Percentiles rank a stretch among this genome's conserved stretches.
These are phyloP conservation scores for Pythium volutum DNA, from an alignment of 352 stramenopile genomes.

Conservation along the genomic window DNA sequence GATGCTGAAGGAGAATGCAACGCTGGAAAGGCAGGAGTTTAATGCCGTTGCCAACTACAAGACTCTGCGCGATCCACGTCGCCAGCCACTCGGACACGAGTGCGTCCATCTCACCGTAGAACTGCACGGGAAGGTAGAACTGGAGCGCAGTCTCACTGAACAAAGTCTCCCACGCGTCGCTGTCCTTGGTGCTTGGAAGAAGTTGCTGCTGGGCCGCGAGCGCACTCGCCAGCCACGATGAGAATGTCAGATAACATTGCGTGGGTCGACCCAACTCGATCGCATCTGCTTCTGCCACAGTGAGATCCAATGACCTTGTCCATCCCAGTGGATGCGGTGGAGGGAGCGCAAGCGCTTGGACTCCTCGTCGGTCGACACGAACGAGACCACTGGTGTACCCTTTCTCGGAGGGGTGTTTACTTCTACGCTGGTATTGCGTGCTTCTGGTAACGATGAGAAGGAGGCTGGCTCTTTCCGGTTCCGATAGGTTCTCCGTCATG, in stretches of 20 bases:
- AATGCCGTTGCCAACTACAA: not conserved
- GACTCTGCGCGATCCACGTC: slow-evolving; percentile 42
- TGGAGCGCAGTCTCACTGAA: slow-evolving; percentile 17
- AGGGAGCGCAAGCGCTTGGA: not conserved
- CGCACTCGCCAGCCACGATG: slow-evolving; percentile 15
- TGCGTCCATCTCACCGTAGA: slow-evolving; percentile 24
- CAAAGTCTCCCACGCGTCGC: slow-evolving; percentile 7
- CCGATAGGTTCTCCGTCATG: not conserved
- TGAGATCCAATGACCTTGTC: not conserved
- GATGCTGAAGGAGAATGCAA: slow-evolving; percentile 36
- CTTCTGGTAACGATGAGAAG: not conserved
- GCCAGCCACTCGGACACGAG: slow-evolving; percentile 43
- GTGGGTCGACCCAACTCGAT: not conserved
- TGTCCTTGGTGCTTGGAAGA: not conserved
- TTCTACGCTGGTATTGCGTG: not conserved
- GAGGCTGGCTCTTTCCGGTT: not conserved
- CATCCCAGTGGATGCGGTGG: not conserved
- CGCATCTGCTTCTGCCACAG: not conserved
- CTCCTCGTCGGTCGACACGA: not conserved
- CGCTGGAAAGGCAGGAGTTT: slow-evolving; percentile 5
- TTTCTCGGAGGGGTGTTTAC: not conserved
- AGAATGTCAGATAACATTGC: slow-evolving; percentile 21
- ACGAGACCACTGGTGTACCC: not conserved
- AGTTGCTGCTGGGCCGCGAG: slow-evolving; percentile 3
- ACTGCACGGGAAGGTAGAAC: slow-evolving; percentile 66